phyloP scores from a whole-genome alignment of 2,329 filamentous ascomycete species.

The Aureobasidium sp. region DNA sequence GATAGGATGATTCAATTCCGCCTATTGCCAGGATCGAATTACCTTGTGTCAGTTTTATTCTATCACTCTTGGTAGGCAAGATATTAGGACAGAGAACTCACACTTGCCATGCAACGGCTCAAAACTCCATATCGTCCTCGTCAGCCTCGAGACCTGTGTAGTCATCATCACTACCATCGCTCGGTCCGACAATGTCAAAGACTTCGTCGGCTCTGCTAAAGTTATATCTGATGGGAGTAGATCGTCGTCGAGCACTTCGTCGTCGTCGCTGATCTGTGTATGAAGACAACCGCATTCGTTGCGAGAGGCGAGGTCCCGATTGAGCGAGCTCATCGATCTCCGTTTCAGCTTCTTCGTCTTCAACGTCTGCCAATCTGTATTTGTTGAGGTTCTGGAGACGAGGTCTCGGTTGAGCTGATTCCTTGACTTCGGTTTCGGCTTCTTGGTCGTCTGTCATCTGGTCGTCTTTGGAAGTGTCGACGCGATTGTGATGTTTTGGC shows the following conservation, averaged over 20 bases:
- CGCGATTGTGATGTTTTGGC: too few species aligned
- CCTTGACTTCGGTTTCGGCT: background rate
- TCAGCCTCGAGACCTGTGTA: background rate
- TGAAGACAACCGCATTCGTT: too few species aligned
- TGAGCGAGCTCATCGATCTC: background rate
- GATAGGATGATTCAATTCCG: too few species aligned
- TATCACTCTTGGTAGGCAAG: too few species aligned
- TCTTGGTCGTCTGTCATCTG: background rate
- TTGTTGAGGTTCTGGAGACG: background rate
- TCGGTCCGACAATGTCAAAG: background rate
- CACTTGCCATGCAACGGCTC: background rate
- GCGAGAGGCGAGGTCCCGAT: background rate
- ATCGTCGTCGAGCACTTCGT: background rate
- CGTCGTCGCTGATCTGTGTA: background rate
- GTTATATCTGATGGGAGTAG: background rate
- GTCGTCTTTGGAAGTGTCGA: too few species aligned
- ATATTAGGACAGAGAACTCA: too few species aligned
- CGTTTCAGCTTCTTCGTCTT: background rate
- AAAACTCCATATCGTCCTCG: background rate
- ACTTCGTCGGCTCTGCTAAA: background rate
- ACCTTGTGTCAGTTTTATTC: too few species aligned
- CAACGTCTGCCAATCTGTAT: background rate
- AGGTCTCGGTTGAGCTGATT: background rate
- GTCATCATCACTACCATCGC: background rate
- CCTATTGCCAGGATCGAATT: too few species aligned